phyloP scores from a whole-genome alignment of 2,329 filamentous ascomycete genomes.

The Hymenoscyphus repandus region DNA sequence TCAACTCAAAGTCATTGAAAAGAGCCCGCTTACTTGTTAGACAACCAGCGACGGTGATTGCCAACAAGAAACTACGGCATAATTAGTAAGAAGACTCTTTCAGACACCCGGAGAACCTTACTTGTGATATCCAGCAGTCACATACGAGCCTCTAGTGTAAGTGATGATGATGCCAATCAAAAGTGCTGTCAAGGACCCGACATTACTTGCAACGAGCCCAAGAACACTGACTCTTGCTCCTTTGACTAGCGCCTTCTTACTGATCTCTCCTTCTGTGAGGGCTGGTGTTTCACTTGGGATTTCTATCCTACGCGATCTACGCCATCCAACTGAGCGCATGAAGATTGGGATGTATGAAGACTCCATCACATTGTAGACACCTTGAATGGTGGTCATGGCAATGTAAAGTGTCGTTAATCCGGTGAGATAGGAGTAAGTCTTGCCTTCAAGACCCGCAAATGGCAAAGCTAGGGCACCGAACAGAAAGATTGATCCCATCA shows the following conservation, averaged over 20 bases:
- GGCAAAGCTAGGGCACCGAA: slow-evolving; percentile 2
- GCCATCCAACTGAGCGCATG: slow-evolving; percentile 3
- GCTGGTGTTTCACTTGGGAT: neutral
- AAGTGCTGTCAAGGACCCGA: slow-evolving; percentile 1
- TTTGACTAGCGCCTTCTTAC: neutral
- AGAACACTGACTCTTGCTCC: slow-evolving; percentile 5
- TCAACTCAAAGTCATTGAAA: neutral
- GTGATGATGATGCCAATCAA: slow-evolving; percentile 5
- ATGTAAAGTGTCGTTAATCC: neutral
- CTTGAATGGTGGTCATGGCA: slow-evolving; percentile 2
- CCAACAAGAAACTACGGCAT: slow-evolving; percentile 1
- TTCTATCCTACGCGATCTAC: neutral
- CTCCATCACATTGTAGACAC: slow-evolving; percentile 1
- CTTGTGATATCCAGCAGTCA: slow-evolving; percentile 3
- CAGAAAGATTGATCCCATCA: neutral
- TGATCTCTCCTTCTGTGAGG: neutral
- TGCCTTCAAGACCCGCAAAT: neutral
- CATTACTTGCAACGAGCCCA: slow-evolving; percentile 1
- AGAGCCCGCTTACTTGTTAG: slow-evolving; percentile 1
- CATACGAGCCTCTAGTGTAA: slow-evolving; percentile 3
- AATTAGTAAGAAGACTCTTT: neutral
- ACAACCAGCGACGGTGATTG: slow-evolving; percentile 2
- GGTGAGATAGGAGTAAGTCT: neutral
- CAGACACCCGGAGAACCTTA: neutral
- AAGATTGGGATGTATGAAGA: slow-evolving; percentile 4